Conservation (phyloP, 2,329 filamentous ascomycete genomes). For the Fusarium papillatum region DNA sequence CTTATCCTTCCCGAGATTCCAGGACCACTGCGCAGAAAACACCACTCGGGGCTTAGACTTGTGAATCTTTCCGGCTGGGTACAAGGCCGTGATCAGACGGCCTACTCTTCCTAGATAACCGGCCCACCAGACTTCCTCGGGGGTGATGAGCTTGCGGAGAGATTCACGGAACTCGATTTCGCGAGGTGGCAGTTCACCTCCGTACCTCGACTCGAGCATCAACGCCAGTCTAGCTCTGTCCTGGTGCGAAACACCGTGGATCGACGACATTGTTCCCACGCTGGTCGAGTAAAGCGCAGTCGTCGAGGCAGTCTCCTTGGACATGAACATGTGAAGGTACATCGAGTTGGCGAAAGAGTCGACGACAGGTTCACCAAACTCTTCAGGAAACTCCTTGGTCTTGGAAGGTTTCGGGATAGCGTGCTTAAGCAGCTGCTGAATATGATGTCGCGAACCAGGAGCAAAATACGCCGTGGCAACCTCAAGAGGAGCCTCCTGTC, state of each 20-base stretch:
- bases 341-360: slow-evolving; percentile 71
- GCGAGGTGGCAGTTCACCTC: slow-evolving; percentile 70
- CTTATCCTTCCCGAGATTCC: slow-evolving; percentile 54
- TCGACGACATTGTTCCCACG: slow-evolving; percentile 71
- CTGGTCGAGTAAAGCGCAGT: slow-evolving; percentile 74
- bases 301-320: slow-evolving; percentile 67
- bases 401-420: slow-evolving; percentile 57
- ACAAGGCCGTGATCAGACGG: slow-evolving; percentile 68
- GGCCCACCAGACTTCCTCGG: slow-evolving; percentile 74
- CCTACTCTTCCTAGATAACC: slow-evolving; percentile 73
- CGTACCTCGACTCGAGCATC: slow-evolving; percentile 74
- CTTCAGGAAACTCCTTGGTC: slow-evolving; percentile 49
- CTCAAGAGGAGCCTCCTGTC: slow-evolving; percentile 68
- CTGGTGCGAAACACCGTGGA: slow-evolving; percentile 73
- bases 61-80: slow-evolving; percentile 69
- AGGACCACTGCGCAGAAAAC: slow-evolving; percentile 57
- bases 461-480: slow-evolving; percentile 70
- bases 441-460: slow-evolving; percentile 57
- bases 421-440: slow-evolving; percentile 62
- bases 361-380: slow-evolving; percentile 61
- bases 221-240: slow-evolving; percentile 73
- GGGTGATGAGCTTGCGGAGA: slow-evolving; percentile 66
- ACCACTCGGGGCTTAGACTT: slow-evolving; percentile 54
- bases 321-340: slow-evolving; percentile 63
- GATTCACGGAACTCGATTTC: slow-evolving; percentile 68